Evolutionary conservation across 495 filamentous ascomycete species (phyloP), one percentile per base, ranked within the genome.

Genomic region (Penicillium robsamsonii): DNA sequence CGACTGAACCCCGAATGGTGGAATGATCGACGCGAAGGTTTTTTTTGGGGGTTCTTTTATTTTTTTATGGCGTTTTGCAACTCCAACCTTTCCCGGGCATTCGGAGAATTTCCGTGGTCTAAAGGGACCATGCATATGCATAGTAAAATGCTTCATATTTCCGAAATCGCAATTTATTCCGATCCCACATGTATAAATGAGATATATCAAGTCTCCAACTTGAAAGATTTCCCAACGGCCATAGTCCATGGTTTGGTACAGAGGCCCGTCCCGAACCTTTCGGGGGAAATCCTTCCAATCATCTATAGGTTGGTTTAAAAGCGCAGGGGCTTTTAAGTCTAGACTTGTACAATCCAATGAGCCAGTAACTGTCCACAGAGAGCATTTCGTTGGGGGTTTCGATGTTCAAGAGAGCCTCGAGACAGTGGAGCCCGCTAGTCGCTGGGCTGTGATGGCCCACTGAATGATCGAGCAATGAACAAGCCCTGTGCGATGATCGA

Each of bases 241-340:
- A 38, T 31, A 49, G 48, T 62, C 33, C 47, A 54, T 50, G 55
- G 56, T 64, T 58, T 67, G 65, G 65, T 60, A 53, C 62, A 41
- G 58, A 66, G 67, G 67, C 55, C 65, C 67, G 67, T 60, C 59
- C 67, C 67, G 67, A 60, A 50, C 57, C 61, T 41, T 56, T 51
- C 11, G 18, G 35, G n/a, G 35, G 17, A n/a, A n/a, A 17, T 38
- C 13, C 30, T 31, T 35, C 7, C 15, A 38, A 38, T 27, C 25
- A 27, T 27, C 4, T 4, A 27, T 27, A 27, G 25, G 25, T 27
- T 7, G 6, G 35, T 38, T 38, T 17, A n/a, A 38, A 38, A 37
- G 20, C 5, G 5, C 11, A 13, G 31, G 22, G 5, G 4, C 13
- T 25, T 31, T 49, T 37, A 31, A 11, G 18, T 13, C 13, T 38